phyloP scores from a whole-genome alignment of 768 basidiomycete genomes.

The Coprinellus micaceus region DNA sequence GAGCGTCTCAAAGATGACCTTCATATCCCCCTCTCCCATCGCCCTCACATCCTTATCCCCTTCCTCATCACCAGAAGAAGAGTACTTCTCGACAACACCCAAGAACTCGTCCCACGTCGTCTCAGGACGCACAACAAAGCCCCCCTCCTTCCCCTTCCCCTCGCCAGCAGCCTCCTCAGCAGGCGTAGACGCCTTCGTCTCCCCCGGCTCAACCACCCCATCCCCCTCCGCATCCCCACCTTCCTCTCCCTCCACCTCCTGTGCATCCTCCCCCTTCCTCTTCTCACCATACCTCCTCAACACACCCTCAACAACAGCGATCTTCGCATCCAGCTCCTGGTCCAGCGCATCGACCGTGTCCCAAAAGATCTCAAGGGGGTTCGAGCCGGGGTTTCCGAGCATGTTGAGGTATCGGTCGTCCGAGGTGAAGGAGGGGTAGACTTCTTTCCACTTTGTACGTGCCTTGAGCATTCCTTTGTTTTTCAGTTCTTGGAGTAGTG shows the following conservation, averaged over 20 bases:
- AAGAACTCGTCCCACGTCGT: slow-evolving; percentile 66
- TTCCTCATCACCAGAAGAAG: too few relatives aligned
- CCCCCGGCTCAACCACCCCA: slow-evolving; percentile 30
- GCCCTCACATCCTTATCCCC: slow-evolving; percentile 48
- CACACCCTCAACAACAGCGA: slow-evolving; percentile 60
- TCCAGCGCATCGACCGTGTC: slow-evolving; percentile 86
- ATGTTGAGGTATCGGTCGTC: slow-evolving; percentile 84
- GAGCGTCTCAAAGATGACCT: slow-evolving; percentile 63
- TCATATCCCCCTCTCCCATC: slow-evolving; percentile 50
- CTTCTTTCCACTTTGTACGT: slow-evolving; percentile 87
- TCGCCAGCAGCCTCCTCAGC: too few relatives aligned
- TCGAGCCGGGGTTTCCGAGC: slow-evolving; percentile 91
- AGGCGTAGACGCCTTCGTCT: slow-evolving; percentile 9
- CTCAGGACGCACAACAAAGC: slow-evolving; percentile 46
- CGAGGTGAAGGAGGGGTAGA: slow-evolving; percentile 71
- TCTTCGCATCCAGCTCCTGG: slow-evolving; percentile 78
- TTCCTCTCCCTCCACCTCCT: slow-evolving; percentile 23
- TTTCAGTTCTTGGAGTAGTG: slow-evolving; percentile 68
- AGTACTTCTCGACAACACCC: slow-evolving; percentile 51
- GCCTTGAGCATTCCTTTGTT: slow-evolving; percentile 66
- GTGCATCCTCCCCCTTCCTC: slow-evolving; percentile 29
- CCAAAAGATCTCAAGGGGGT: slow-evolving; percentile 96
- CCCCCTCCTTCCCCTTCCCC: slow-evolving; percentile 22
- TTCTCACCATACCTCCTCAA: slow-evolving; percentile 55
- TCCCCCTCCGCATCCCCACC: slow-evolving; percentile 26